These are phyloP conservation scores for Yamadazyma dushanensis DNA, from an alignment of 1,139 yeast species.

Conservation along the genomic window DNA sequence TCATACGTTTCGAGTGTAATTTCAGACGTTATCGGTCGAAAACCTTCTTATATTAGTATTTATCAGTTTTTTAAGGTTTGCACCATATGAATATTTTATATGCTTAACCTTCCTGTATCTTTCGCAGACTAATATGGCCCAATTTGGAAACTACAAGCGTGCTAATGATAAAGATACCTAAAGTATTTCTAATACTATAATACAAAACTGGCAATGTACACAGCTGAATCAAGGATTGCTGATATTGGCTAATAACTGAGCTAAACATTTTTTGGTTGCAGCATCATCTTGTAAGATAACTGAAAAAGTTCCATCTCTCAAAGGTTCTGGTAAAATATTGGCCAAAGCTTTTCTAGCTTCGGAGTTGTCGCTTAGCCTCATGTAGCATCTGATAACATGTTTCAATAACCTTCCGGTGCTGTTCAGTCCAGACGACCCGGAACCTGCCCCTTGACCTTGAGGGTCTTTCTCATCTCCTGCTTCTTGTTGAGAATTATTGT, in stretches of 20 bases:
- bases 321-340: slow-evolving; percentile 80
- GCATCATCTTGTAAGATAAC: slow-evolving; percentile 79
- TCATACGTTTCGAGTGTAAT: neutral
- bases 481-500: slow-evolving; percentile 9
- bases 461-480: slow-evolving; percentile 2
- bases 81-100: no score
- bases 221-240: slow-evolving; percentile 29
- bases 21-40: no score
- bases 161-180: no score
- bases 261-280: slow-evolving; percentile 83
- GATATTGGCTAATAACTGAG: slow-evolving; percentile 76
- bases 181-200: no score
- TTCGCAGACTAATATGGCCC: no score
- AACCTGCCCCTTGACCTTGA: slow-evolving; percentile 31
- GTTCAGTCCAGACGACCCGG: slow-evolving; percentile 18
- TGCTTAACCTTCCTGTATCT: no score
- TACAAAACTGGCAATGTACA: no score
- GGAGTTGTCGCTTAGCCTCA: slow-evolving; percentile 83
- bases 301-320: slow-evolving; percentile 89
- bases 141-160: no score
- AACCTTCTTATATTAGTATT: no score
- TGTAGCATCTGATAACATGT: slow-evolving; percentile 92
- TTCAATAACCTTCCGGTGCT: slow-evolving; percentile 81
- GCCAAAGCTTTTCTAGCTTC: slow-evolving; percentile 90
- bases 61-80: no score